Conservation (phyloP, 2,329 filamentous ascomycete genomes). For the Microdochium bolleyi region DNA sequence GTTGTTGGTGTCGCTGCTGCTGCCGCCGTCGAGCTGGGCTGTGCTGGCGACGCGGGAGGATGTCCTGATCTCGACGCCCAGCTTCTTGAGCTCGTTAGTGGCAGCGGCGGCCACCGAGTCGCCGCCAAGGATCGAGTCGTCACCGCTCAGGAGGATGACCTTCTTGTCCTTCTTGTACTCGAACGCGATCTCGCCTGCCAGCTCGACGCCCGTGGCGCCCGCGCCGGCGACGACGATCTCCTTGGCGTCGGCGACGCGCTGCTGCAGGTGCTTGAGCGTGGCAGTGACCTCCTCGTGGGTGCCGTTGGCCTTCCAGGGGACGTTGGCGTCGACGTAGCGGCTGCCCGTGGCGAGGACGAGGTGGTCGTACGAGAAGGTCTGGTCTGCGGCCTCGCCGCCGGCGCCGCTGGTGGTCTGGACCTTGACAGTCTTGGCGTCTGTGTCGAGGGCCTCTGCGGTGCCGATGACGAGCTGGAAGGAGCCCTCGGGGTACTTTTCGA, state of each 20-base stretch:
- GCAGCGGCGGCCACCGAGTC: slow-evolving; percentile 34
- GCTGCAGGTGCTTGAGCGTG: slow-evolving; percentile 30
- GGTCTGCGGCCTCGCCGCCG: slow-evolving; percentile 16
- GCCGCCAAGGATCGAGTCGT: slow-evolving; percentile 31
- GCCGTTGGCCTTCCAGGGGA: slow-evolving; percentile 45
- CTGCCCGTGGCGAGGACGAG: slow-evolving; percentile 51
- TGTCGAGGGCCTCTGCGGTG: slow-evolving; percentile 31
- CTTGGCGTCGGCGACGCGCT: slow-evolving; percentile 33
- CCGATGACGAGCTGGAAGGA: slow-evolving; percentile 46
- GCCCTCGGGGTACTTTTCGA: slow-evolving; percentile 39
- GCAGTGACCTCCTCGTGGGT: slow-evolving; percentile 34
- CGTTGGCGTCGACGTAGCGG: slow-evolving; percentile 25
- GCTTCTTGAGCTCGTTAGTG: slow-evolving; percentile 39
- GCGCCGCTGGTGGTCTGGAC: no score
- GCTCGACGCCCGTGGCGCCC: slow-evolving; percentile 48
- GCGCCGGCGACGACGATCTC: slow-evolving; percentile 50
- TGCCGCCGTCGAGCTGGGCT: slow-evolving; percentile 3
- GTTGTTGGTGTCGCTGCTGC: slow-evolving; percentile 19
- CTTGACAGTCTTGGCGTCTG: slow-evolving; percentile 30
- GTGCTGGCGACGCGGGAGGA: slow-evolving; percentile 27
- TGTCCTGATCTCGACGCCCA: slow-evolving; percentile 40
- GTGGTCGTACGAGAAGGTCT: slow-evolving; percentile 40
- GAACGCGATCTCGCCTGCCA: slow-evolving; percentile 44
- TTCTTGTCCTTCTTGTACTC: slow-evolving; percentile 39
- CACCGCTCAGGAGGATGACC: slow-evolving; percentile 37